These are phyloP conservation scores for Nannochloropsis salina DNA, from an alignment of 108 stramenopile genomes.

Conservation along the genomic window DNA sequence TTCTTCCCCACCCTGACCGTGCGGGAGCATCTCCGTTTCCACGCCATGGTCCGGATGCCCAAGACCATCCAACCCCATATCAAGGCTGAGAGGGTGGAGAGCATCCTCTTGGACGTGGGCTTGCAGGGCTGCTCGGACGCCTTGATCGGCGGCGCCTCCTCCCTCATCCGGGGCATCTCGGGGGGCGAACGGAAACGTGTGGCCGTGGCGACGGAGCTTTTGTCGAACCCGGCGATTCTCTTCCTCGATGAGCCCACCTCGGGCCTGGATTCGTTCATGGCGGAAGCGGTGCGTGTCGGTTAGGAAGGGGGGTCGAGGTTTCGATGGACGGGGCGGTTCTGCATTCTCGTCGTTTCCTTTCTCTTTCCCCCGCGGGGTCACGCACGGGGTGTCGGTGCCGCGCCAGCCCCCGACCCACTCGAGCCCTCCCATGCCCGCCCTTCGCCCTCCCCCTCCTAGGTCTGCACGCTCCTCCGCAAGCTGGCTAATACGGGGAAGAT, in stretches of 20 bases:
- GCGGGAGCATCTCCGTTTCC: constrained; percentile 48
- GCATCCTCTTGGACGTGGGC: background rate
- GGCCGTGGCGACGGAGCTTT: constrained; percentile 43
- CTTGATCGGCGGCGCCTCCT: background rate
- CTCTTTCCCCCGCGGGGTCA: background rate
- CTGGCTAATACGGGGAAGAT: constrained; percentile 41
- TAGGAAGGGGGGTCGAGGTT: background rate
- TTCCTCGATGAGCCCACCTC: constrained; percentile 51
- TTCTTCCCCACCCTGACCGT: constrained; percentile 45
- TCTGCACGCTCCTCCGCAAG: constrained; percentile 22
- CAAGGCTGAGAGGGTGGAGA: background rate
- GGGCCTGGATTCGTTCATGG: constrained; percentile 46
- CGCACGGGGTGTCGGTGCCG: too few species aligned
- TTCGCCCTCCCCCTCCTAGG: background rate
- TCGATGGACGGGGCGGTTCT: background rate
- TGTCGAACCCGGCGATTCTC: constrained; percentile 37
- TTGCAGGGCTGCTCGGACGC: background rate
- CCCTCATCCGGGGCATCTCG: constrained; percentile 50
- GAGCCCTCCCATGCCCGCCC: background rate
- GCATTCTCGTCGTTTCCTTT: background rate
- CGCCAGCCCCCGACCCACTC: background rate
- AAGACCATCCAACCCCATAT: background rate
- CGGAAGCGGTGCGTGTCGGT: constrained; percentile 26
- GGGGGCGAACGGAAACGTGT: constrained; percentile 59
- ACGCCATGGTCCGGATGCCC: constrained; percentile 42